Evolutionary conservation across 768 basidiomycete genomes (phyloP), one percentile per base, ranked within the genome.

Genomic region (Neoboletus brunneissimus): DNA sequence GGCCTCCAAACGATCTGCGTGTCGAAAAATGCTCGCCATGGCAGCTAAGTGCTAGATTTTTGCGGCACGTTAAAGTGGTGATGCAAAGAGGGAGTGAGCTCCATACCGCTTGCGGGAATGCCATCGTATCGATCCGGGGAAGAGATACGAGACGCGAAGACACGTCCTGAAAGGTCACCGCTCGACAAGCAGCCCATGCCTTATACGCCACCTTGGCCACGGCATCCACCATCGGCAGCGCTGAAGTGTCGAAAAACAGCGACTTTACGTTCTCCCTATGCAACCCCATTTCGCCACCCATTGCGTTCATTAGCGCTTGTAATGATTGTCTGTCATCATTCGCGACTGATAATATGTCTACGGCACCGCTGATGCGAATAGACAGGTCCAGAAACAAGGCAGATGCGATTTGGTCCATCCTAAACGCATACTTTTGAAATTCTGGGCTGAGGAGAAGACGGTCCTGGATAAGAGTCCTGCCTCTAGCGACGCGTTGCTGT

Each of bases 1-100:
- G 18, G 78, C 70, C 18, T 81, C 76, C 16, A 83, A 70, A 9
- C 78, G 76, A 15, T 79, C 74, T 2, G 76, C 67, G 45, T 82
- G 76, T 6, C 72, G 75, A 15, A 75, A 73, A 48, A 80, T 69
- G 59, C 77, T 84, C 1, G 78, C 71, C 2, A 87, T 64, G 20
- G 77, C 72, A 18, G 66, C 56, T 8, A 88, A 70, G 37, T 70
- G 71, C 81, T 79, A 62, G 10, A 32, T 41, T 27, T 29, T 55
- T 29, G 41, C 53, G 10, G 56, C 52, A 6, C 10, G 48, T 53
- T 4, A 62, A 50, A 32, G 7, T 1, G 22, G 35, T 18, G 25
- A 20, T 1, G 16, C 18, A 15, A n/a, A 35, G 20, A 41, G 9
- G 18, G 34, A 47, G 4, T 1, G 40, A 48, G 5, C 3, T 12